A percentile compares a stretch with the other conserved stretches of the same genome.
Evolutionary conservation across 805 yeast genomes (phyloP).

Genomic region (Pichia ethanolica): DNA sequence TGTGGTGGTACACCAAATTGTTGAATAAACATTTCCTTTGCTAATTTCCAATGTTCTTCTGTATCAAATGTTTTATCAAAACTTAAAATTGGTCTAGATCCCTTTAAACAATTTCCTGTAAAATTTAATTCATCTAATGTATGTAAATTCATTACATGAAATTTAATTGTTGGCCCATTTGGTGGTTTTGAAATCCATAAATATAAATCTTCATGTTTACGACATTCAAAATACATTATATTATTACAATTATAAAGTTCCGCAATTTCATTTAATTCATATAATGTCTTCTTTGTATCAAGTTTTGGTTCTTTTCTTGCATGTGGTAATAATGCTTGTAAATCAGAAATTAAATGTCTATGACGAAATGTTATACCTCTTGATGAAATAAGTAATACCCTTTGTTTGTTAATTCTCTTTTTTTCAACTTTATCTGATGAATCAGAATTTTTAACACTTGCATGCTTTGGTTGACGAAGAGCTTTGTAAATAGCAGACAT

Average conservation of each 20-base stretch:
- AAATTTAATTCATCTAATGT: slow-evolving; percentile 93
- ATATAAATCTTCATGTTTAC: slow-evolving; percentile 93
- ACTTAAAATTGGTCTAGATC: slow-evolving; percentile 88
- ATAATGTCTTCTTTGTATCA: slow-evolving; percentile 84
- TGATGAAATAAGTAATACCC: slow-evolving; percentile 83
- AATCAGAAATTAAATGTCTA: slow-evolving; percentile 84
- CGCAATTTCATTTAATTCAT: slow-evolving; percentile 89
- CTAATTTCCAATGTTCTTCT: slow-evolving; percentile 58
- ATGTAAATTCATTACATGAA: slow-evolving; percentile 89
- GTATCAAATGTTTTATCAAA: slow-evolving; percentile 75
- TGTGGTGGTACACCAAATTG: slow-evolving; percentile 92
- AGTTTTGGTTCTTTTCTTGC: slow-evolving; percentile 93
- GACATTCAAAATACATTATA: slow-evolving; percentile 85
- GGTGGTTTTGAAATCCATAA: slow-evolving; percentile 95
- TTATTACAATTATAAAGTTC: slow-evolving; percentile 97
- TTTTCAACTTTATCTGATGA: slow-evolving; percentile 32
- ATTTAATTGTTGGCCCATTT: slow-evolving; percentile 93
- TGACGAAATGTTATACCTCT: slow-evolving; percentile 94
- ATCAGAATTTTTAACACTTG: slow-evolving; percentile 28
- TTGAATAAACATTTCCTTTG: slow-evolving; percentile 78
- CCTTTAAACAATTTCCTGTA: slow-evolving; percentile 92
- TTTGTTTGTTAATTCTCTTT: slow-evolving; percentile 73
- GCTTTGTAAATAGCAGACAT: slow-evolving; percentile 76
- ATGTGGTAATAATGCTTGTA: slow-evolving; percentile 78
- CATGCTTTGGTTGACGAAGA: slow-evolving; percentile 25